Evolutionary conservation across 306 rosid species (phyloP).

Genomic region (Citrullus amarus): DNA sequence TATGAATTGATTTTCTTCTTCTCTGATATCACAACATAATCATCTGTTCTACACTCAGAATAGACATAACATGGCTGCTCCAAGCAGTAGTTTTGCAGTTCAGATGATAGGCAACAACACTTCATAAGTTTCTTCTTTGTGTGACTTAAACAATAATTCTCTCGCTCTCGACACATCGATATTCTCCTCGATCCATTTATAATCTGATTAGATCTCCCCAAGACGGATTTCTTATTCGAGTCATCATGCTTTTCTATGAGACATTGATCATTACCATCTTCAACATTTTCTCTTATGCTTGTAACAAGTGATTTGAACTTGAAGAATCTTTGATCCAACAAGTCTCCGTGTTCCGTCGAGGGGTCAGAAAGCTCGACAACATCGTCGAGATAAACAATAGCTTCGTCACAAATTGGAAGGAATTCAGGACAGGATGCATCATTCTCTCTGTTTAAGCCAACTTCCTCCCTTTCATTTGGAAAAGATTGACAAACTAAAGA

Average conservation of each 20-base stretch:
- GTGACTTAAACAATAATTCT: not conserved
- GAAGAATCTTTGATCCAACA: conserved; percentile 34
- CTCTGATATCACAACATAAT: not conserved
- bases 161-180: not conserved
- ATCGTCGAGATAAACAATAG: conserved; percentile 29
- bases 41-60: not conserved
- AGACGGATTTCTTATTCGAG: conserved; percentile 20
- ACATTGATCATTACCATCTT: conserved; percentile 8
- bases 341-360: conserved; percentile 13
- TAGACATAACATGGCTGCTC: not conserved
- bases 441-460: not conserved
- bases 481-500: not conserved
- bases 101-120: not conserved
- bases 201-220: conserved; percentile 21
- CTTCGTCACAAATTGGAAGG: conserved; percentile 14
- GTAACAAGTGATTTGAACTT: conserved; percentile 27
- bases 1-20: not conserved
- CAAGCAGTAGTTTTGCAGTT: not conserved
- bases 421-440: conserved; percentile 17
- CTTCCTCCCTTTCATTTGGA: not conserved
- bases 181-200: conserved; percentile 17
- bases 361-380: conserved; percentile 34
- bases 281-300: conserved; percentile 10
- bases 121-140: not conserved
- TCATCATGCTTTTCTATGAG: not conserved